Evolutionary conservation across 352 stramenopile genomes (phyloP).

Genomic region (Phytopythium kandeliae): DNA sequence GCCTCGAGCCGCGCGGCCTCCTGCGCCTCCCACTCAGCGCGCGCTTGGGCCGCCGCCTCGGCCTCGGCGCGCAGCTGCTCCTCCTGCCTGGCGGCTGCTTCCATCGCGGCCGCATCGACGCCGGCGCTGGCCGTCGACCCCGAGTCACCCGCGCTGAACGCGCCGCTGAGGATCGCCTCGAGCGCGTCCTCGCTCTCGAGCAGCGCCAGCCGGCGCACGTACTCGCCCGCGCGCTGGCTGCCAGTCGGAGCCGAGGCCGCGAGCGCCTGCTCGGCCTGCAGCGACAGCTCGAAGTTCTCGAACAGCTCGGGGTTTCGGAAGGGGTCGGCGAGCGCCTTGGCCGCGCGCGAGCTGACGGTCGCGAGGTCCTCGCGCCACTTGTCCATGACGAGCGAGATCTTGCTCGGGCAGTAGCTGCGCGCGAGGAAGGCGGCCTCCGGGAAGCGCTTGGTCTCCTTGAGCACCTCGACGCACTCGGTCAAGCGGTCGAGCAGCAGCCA

Average conservation of each 20-base stretch:
- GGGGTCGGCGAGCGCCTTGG: slow-evolving; percentile 94
- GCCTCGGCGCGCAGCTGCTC: slow-evolving; percentile 13
- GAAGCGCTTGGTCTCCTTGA: slow-evolving; percentile 93
- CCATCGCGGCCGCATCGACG: slow-evolving; percentile 13
- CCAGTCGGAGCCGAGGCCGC: slow-evolving; percentile 64
- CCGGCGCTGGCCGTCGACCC: slow-evolving; percentile 8
- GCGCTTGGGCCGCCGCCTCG: slow-evolving; percentile 21
- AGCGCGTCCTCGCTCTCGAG: slow-evolving; percentile 62
- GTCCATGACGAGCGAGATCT: slow-evolving; percentile 93
- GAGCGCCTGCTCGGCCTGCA: slow-evolving; percentile 94
- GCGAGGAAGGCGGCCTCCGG: slow-evolving; percentile 98
- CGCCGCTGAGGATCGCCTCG: slow-evolving; percentile 34
- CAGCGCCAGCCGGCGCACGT: slow-evolving; percentile 63
- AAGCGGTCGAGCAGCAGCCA: slow-evolving; percentile 94
- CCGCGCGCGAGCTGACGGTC: slow-evolving; percentile 83
- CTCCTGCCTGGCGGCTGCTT: slow-evolving; percentile 18
- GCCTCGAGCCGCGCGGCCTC: slow-evolving; percentile 21
- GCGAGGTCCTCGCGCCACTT: slow-evolving; percentile 95
- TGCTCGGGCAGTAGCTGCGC: slow-evolving; percentile 96
- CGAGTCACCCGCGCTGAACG: slow-evolving; percentile 8
- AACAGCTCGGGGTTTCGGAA: slow-evolving; percentile 92
- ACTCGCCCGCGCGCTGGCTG: slow-evolving; percentile 54
- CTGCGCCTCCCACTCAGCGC: slow-evolving; percentile 13
- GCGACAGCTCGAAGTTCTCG: slow-evolving; percentile 91
- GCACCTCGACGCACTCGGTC: slow-evolving; percentile 94